Evolutionary conservation across 2,329 filamentous ascomycete genomes (phyloP).

Genomic region (Fusarium sp.): DNA sequence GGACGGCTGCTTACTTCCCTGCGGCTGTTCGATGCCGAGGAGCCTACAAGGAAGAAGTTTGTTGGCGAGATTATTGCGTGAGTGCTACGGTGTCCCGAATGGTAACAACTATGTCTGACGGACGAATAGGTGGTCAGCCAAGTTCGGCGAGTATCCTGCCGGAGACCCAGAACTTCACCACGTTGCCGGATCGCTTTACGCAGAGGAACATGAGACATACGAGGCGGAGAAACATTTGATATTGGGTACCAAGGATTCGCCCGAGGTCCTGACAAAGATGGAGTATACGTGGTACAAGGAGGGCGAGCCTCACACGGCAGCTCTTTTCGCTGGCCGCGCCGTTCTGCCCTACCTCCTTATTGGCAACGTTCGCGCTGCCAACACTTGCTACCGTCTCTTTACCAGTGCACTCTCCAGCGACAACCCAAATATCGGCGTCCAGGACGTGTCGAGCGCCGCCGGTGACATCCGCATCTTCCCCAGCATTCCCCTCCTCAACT

Average conservation of each 20-base stretch:
- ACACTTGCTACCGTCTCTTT: slow-evolving; percentile 77
- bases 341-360: slow-evolving; percentile 90
- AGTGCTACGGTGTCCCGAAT: slow-evolving; percentile 42
- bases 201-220: slow-evolving; percentile 91
- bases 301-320: slow-evolving; percentile 86
- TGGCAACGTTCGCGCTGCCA: slow-evolving; percentile 89
- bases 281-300: slow-evolving; percentile 95
- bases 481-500: slow-evolving; percentile 92
- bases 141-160: slow-evolving; percentile 83
- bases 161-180: slow-evolving; percentile 96
- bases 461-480: slow-evolving; percentile 85
- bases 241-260: slow-evolving; percentile 87
- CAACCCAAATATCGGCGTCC: slow-evolving; percentile 67
- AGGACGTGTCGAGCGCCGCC: slow-evolving; percentile 78
- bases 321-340: slow-evolving; percentile 83
- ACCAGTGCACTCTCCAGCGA: slow-evolving; percentile 52
- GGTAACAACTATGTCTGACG: slow-evolving; percentile 10
- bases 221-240: slow-evolving; percentile 91
- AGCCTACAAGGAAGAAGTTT: slow-evolving; percentile 93
- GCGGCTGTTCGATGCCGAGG: slow-evolving; percentile 78
- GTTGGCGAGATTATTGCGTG: slow-evolving; percentile 83
- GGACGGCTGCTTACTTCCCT: slow-evolving; percentile 79
- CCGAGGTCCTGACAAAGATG: slow-evolving; percentile 78
- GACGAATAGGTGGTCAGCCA: slow-evolving; percentile 74
- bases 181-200: slow-evolving; percentile 84